phyloP scores from a whole-genome alignment of 1,284 basidiomycete genomes.

The Polyporus tsugae region DNA sequence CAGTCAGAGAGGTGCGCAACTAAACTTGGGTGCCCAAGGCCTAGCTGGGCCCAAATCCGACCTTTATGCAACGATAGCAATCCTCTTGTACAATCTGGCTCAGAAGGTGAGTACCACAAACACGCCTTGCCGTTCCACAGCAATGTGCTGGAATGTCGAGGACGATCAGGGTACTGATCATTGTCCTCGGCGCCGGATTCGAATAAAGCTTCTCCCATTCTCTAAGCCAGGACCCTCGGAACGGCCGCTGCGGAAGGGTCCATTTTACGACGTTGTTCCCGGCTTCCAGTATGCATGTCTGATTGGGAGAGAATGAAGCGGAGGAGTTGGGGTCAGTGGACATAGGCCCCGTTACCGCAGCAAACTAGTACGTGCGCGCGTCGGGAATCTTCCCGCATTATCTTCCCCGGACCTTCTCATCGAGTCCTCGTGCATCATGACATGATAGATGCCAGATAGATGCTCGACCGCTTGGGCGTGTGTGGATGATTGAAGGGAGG shows the following conservation, averaged over 20 bases:
- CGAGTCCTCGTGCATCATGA: background rate
- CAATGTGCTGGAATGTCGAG: background rate
- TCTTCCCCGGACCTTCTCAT: background rate
- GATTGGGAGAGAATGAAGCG: background rate
- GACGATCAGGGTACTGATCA: constrained; percentile 8
- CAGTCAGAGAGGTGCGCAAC: too few species aligned
- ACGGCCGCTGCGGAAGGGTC: background rate
- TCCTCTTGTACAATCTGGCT: background rate
- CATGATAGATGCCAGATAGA: constrained; percentile 1
- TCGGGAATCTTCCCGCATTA: background rate
- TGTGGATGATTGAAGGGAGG: background rate
- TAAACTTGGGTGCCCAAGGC: background rate
- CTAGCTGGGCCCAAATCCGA: background rate
- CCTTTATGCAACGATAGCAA: background rate
- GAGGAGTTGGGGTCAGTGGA: background rate
- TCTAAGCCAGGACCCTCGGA: background rate
- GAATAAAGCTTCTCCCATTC: background rate
- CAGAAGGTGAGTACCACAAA: background rate
- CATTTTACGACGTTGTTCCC: background rate
- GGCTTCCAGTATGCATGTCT: background rate
- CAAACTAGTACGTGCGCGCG: background rate
- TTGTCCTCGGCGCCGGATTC: background rate
- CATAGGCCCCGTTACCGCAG: background rate
- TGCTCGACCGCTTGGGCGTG: background rate
- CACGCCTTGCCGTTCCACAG: background rate